Evolutionary conservation across 495 filamentous ascomycete genomes (phyloP).

Genomic region (Aspergillus incahuasiensis): DNA sequence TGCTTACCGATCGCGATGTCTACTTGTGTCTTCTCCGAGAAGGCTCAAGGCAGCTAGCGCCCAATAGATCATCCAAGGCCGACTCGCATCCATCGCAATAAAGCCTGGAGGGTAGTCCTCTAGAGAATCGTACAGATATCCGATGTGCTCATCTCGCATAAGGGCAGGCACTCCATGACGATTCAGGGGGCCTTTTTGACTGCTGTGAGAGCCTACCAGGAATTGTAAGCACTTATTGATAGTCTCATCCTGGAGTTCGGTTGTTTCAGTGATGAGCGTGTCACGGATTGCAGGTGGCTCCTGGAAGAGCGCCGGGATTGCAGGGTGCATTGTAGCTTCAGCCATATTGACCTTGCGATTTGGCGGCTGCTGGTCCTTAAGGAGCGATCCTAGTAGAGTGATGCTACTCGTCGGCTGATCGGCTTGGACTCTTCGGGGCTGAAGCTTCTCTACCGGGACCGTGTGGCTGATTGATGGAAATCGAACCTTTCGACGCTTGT

Average conservation of each 20-base stretch:
- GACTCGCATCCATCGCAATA: conserved; percentile 68
- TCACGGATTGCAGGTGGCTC: conserved; percentile 61
- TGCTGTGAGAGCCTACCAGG: conserved; percentile 42
- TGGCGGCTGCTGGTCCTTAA: conserved; percentile 12
- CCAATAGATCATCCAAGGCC: conserved; percentile 96
- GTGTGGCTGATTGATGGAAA: conserved; percentile 23
- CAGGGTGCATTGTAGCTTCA: conserved; percentile 26
- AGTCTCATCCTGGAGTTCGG: conserved; percentile 61
- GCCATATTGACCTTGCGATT: conserved; percentile 12
- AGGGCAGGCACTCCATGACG: conserved; percentile 68
- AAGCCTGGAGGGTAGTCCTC: conserved; percentile 60
- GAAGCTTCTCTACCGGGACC: conserved; percentile 10
- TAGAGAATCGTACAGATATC: conserved; percentile 68
- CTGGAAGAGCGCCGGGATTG: conserved; percentile 63
- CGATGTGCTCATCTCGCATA: conserved; percentile 62
- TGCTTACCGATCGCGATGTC: conserved; percentile 59
- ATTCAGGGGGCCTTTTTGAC: conserved; percentile 52
- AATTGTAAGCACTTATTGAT: conserved; percentile 65
- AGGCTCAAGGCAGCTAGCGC: conserved; percentile 64
- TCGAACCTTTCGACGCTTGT: conserved; percentile 40
- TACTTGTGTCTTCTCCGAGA: conserved; percentile 69
- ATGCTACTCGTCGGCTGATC: conserved; percentile 1
- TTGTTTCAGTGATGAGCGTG: conserved; percentile 61
- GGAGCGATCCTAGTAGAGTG: conserved; percentile 10
- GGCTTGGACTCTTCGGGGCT: conserved; percentile 9